Percentiles rank a stretch among this genome's conserved stretches.
These are phyloP conservation scores for Scopulariopsis brevicaulis DNA, from an alignment of 2,329 filamentous ascomycete genomes.

Conservation along the genomic window DNA sequence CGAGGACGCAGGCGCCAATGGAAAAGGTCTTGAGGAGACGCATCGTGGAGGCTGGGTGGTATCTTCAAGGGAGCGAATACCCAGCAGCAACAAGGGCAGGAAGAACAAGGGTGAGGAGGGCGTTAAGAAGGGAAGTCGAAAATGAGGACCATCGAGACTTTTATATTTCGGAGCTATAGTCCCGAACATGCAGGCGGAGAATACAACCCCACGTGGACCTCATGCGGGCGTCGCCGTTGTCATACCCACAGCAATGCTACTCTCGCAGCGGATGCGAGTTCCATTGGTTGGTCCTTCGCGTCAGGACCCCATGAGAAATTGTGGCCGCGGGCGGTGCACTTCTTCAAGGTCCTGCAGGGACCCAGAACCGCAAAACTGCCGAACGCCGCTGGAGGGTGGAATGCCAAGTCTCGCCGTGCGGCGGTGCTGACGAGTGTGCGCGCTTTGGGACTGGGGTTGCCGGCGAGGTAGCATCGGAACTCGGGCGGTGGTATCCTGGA, in stretches of 20 bases:
- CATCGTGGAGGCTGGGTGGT: constrained; percentile 8
- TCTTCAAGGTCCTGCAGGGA: not conserved
- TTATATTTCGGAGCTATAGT: not conserved
- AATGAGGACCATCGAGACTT: not conserved
- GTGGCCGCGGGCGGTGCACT: too few species aligned
- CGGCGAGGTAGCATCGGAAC: not conserved
- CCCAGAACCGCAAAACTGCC: not conserved
- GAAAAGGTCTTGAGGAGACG: constrained; percentile 9
- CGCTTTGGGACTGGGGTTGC: not conserved
- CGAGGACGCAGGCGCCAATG: constrained; percentile 9
- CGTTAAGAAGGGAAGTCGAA: not conserved
- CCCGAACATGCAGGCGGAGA: not conserved
- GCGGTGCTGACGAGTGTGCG: not conserved
- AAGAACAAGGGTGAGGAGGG: not conserved
- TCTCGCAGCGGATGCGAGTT: too few species aligned
- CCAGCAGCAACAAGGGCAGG: constrained; percentile 3
- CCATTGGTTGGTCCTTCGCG: too few species aligned
- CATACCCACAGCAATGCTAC: too few species aligned
- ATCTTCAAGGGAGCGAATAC: constrained; percentile 6
- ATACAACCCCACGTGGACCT: too few species aligned
- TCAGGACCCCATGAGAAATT: too few species aligned
- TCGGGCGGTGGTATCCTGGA: not conserved
- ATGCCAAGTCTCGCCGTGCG: not conserved
- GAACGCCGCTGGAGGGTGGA: not conserved
- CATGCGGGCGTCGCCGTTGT: too few species aligned